phyloP scores from a whole-genome alignment of 164 flowering plant species.

The Warburgia ugandensis region DNA sequence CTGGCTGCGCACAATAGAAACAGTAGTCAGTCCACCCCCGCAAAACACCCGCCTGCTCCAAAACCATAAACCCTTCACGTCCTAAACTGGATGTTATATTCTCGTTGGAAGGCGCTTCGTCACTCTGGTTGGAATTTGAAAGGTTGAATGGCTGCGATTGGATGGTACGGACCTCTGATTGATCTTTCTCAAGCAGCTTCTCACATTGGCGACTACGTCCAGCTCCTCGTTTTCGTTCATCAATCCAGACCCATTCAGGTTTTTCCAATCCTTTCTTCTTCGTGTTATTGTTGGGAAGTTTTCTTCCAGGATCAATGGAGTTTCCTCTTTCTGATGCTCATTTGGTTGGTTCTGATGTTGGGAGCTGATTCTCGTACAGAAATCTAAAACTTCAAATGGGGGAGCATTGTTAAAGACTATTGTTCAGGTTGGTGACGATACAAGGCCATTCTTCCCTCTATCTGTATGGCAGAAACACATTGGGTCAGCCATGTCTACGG shows the following conservation, averaged over 20 bases:
- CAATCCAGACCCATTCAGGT: constrained; percentile 56
- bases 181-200: constrained; percentile 45
- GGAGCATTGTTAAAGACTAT: constrained; percentile 49
- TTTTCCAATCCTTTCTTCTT: not conserved
- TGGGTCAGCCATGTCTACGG: constrained; percentile 35
- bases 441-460: constrained; percentile 44
- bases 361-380: constrained; percentile 16
- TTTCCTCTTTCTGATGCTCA: not conserved
- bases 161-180: constrained; percentile 80
- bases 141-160: constrained; percentile 27
- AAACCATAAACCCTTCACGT: no score
- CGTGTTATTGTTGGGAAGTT: no score
- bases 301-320: no score
- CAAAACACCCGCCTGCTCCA: no score
- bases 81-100: no score
- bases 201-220: constrained; percentile 62
- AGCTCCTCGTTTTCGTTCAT: constrained; percentile 71
- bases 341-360: constrained; percentile 2
- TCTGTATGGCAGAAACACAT: constrained; percentile 60
- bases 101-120: no score
- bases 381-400: constrained; percentile 40
- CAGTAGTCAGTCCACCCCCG: no score
- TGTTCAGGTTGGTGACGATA: constrained; percentile 66
- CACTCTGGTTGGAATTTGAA: no score
- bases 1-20: no score